These are phyloP conservation scores for Cyberlindnera misumaiensis DNA, from an alignment of 805 yeast species.

Conservation along the genomic window DNA sequence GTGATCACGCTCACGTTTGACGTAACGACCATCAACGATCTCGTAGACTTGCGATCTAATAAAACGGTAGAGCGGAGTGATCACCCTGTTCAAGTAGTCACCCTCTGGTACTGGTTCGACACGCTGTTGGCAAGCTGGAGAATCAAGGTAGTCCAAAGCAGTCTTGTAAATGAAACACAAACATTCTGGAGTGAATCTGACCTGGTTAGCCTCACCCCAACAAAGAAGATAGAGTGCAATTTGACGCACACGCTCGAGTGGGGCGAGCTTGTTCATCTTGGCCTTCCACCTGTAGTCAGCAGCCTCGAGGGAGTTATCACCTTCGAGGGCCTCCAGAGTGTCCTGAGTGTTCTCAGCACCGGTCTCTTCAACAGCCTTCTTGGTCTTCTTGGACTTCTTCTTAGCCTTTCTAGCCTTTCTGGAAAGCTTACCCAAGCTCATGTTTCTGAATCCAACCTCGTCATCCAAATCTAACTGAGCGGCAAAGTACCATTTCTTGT, in stretches of 20 bases:
- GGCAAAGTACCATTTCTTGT: conserved; percentile 84
- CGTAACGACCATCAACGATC: conserved; percentile 72
- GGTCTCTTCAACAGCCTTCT: conserved; percentile 54
- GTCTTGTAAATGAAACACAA: conserved; percentile 93
- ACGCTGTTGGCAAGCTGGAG: conserved; percentile 88
- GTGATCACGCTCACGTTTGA: conserved; percentile 82
- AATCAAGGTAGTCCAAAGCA: conserved; percentile 81
- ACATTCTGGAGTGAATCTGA: conserved; percentile 87
- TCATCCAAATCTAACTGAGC: conserved; percentile 85
- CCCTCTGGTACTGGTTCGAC: conserved; percentile 78
- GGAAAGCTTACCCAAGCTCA: conserved; percentile 69
- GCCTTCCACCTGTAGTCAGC: conserved; percentile 81
- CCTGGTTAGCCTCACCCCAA: conserved; percentile 93
- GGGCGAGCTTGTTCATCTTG: conserved; percentile 62
- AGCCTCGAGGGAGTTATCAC: conserved; percentile 80
- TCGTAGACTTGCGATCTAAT: conserved; percentile 78
- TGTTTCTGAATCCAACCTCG: conserved; percentile 74
- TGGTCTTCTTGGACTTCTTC: conserved; percentile 73
- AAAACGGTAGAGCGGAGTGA: conserved; percentile 83
- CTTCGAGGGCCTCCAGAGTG: conserved; percentile 59
- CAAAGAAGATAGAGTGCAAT: conserved; percentile 65
- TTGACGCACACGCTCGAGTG: conserved; percentile 77
- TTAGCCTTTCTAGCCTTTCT: conserved; percentile 77
- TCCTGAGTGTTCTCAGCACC: conserved; percentile 58
- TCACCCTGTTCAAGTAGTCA: conserved; percentile 84